Conservation (phyloP, 345 rosid genomes). For the Citrus inodora region DNA sequence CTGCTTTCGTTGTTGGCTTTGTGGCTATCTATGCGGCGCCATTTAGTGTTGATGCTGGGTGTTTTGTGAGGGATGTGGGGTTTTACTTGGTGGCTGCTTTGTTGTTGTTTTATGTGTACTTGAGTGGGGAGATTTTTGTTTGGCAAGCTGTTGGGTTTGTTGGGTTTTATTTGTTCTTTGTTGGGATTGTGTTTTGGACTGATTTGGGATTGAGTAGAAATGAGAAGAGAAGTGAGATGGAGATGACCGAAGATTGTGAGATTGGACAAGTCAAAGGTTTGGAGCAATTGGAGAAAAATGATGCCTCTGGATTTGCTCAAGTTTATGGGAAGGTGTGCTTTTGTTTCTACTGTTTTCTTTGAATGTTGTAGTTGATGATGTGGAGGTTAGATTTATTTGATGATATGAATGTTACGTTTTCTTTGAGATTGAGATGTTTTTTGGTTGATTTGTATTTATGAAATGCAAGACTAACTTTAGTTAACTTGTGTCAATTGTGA, state of each 20-base stretch:
- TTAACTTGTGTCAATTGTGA: too few relatives aligned
- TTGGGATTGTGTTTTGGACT: constrained; percentile 92
- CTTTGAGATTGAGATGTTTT: neutral
- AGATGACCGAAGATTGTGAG: constrained; percentile 32
- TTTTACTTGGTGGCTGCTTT: constrained; percentile 71
- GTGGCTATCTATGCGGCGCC: constrained; percentile 93
- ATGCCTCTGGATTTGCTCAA: constrained; percentile 26
- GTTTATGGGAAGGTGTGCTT: constrained; percentile 25
- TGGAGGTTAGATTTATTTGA: neutral
- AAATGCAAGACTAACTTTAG: too few relatives aligned
- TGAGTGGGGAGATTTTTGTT: constrained; percentile 92
- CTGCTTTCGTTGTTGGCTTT: constrained; percentile 91
- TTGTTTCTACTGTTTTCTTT: neutral
- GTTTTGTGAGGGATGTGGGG: constrained; percentile 76
- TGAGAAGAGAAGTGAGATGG: constrained; percentile 25
- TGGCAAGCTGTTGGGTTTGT: constrained; percentile 95
- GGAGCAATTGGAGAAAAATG: constrained; percentile 29
- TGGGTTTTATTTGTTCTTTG: constrained; percentile 78
- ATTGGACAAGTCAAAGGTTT: constrained; percentile 26
- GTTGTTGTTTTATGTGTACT: constrained; percentile 76
- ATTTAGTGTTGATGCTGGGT: constrained; percentile 63
- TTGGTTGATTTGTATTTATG: neutral
- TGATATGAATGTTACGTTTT: constrained; percentile 26
- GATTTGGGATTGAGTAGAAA: constrained; percentile 53
- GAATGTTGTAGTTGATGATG: neutral